These are phyloP conservation scores for Cladophialophora yegresii DNA, from an alignment of 2,329 filamentous ascomycete species.

Conservation along the genomic window DNA sequence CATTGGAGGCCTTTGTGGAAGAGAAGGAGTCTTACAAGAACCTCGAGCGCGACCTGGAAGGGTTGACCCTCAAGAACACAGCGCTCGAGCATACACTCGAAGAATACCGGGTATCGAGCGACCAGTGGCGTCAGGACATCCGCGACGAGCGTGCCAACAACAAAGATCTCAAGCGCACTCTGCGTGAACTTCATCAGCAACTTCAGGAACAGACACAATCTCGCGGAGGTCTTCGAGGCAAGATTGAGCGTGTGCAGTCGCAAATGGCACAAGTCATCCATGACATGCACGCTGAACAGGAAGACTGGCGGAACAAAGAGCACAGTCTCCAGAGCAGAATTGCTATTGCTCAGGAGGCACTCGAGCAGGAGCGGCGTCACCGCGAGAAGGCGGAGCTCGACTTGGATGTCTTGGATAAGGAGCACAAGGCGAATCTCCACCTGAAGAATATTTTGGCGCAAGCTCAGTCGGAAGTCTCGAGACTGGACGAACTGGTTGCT, in stretches of 20 bases:
- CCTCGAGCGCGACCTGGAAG: conserved; percentile 55
- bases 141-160: conserved; percentile 59
- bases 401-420: conserved; percentile 62
- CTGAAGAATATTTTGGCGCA: conserved; percentile 76
- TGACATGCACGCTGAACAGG: conserved; percentile 80
- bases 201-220: conserved; percentile 83
- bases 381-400: conserved; percentile 62
- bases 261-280: conserved; percentile 79
- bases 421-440: conserved; percentile 75
- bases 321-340: conserved; percentile 58
- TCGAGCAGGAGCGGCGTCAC: conserved; percentile 69
- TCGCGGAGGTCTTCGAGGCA: conserved; percentile 78
- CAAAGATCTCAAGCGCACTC: conserved; percentile 60
- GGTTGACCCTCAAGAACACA: conserved; percentile 61
- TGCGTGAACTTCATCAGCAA: conserved; percentile 63
- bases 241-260: conserved; percentile 81
- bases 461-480: conserved; percentile 60
- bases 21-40: conserved; percentile 67
- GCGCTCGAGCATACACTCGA: conserved; percentile 62
- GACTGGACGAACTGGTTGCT: conserved; percentile 61
- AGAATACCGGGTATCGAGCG: conserved; percentile 56
- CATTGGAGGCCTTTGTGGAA: conserved; percentile 65
- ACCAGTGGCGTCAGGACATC: conserved; percentile 32
- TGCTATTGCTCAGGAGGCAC: conserved; percentile 57
- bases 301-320: conserved; percentile 70